These are phyloP conservation scores for Naganishia cerealis DNA, from an alignment of 1,284 basidiomycete species.

Conservation along the genomic window DNA sequence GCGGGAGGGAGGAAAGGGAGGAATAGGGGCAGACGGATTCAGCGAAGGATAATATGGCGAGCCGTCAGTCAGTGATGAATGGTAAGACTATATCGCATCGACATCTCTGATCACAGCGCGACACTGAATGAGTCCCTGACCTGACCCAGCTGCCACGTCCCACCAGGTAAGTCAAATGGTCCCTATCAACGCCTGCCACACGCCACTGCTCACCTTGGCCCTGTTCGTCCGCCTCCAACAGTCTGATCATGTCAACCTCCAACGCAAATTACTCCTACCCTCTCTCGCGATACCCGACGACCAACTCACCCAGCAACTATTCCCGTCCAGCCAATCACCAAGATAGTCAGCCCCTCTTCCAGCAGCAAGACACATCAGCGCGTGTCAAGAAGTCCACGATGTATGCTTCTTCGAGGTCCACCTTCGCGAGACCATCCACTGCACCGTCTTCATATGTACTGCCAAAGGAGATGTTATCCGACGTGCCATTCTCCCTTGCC, in stretches of 20 bases:
- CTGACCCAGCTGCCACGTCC: too few relatives aligned
- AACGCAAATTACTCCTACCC: slow-evolving; percentile 25
- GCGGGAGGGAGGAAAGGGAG: too few relatives aligned
- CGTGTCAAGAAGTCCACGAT: neutral
- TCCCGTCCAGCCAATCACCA: neutral
- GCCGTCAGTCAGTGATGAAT: neutral
- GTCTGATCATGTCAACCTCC: neutral
- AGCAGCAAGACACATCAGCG: neutral
- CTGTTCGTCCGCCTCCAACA: neutral
- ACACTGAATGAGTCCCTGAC: too few relatives aligned
- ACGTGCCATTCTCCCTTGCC: neutral
- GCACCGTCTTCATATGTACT: neutral
- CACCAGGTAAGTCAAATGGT: neutral
- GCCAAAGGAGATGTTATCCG: neutral
- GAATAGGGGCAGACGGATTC: too few relatives aligned
- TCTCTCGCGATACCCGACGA: neutral
- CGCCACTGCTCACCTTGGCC: neutral
- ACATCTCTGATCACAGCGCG: too few relatives aligned
- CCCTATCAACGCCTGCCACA: neutral
- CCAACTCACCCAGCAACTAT: neutral
- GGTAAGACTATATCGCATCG: neutral
- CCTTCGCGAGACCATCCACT: neutral
- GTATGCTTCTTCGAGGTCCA: slow-evolving; percentile 2
- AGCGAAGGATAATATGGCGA: too few relatives aligned
- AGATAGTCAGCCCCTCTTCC: neutral